Base-by-base conservation (phyloP, 139 green algal genomes). In the Yamagishiella unicocca region DNA sequence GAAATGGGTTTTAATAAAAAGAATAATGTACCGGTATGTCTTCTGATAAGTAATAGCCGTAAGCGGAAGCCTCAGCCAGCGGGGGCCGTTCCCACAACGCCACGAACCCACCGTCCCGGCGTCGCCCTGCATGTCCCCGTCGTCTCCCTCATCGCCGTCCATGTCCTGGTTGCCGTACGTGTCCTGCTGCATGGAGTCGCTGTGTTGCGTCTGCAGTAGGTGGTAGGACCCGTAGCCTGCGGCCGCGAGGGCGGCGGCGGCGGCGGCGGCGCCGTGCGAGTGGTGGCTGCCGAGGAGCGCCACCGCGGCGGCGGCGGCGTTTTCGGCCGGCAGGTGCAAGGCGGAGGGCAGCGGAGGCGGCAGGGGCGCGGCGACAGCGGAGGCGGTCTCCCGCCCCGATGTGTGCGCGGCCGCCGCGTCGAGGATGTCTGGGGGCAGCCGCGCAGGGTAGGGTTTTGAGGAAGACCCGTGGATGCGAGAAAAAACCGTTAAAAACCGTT, bases 121-220 rank as follows among this genome's bases (percentile, higher is more conserved):
- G 24, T 67, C 74, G 17, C 74, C 74, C 29, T 46, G 70, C 38
- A 33, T 75, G 14, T 66, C 70, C 21, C 9, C 76, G 3, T 66
- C 76, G 6, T 83, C 76, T 29, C 75, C 75, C 4, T 83, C 76
- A 14, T 83, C 76, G 76, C 50, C 76, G 24, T 66, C 76, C 21
- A 9, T 5, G 53, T 37, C 54, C 53, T 5, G 9, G 4, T 31
- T 27, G 76, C 76, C 54, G 73, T 76, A 76, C 43, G 12, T 2
- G 29, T 80, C 71, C 40, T 33, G 40, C 42, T 37, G 68, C n/a
- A 42, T 24, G 4, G 62, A 6, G 6, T 71, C 67, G 35, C 37
- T 50, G 9, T 27, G 37, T 29, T 75, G 37, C 37, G 67, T 9
- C 67, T 14, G 21, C 17, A 64, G 9, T 17, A 45, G 31, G 24